Percentiles rank a stretch among this genome's conserved stretches.
phyloP scores from a whole-genome alignment of 208 protist species.

The Trypanosoma boissoni region DNA sequence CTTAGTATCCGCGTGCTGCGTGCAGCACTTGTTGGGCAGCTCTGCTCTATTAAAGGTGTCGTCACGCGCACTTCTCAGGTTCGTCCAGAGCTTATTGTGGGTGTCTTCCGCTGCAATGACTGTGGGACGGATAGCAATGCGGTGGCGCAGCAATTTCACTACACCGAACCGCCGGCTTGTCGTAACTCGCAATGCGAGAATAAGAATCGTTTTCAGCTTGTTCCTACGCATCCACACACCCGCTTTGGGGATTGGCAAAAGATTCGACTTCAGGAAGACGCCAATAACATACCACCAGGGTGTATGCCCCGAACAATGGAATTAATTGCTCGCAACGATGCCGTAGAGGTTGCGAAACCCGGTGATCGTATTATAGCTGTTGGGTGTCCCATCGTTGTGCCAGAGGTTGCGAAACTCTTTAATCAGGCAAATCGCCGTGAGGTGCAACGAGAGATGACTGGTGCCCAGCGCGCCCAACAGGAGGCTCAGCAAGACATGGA shows the following conservation, averaged over 20 bases:
- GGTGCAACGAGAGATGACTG: slow-evolving; percentile 84
- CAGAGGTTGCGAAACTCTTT: slow-evolving; percentile 95
- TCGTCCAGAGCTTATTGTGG: slow-evolving; percentile 97
- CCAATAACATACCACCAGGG: slow-evolving; percentile 95
- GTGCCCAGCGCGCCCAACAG: slow-evolving; percentile 72
- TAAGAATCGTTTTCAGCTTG: slow-evolving; percentile 85
- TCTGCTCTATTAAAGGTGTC: slow-evolving; percentile 95
- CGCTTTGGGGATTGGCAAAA: slow-evolving; percentile 99
- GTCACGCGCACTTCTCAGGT: slow-evolving; percentile 99
- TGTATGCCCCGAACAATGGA: slow-evolving; percentile 97
- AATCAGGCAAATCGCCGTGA: slow-evolving; percentile 73
- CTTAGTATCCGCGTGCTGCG: slow-evolving; percentile 94
- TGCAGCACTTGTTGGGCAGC: slow-evolving; percentile 91
- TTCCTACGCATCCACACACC: slow-evolving; percentile 75
- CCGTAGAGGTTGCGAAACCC: slow-evolving; percentile 98
- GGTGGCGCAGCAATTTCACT: slow-evolving; percentile 98
- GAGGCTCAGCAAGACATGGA: slow-evolving; percentile 87
- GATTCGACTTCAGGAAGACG: slow-evolving; percentile 95
- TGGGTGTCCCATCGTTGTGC: slow-evolving; percentile 98
- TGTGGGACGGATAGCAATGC: slow-evolving; percentile 89
- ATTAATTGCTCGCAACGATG: slow-evolving; percentile 96
- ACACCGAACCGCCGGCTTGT: slow-evolving; percentile 95
- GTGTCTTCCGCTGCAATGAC: slow-evolving; percentile 96
- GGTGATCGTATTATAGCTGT: slow-evolving; percentile 96
- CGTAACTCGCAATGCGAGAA: slow-evolving; percentile 92